Base-by-base conservation (phyloP, 805 yeast genomes). In the Pichia manshurica region DNA sequence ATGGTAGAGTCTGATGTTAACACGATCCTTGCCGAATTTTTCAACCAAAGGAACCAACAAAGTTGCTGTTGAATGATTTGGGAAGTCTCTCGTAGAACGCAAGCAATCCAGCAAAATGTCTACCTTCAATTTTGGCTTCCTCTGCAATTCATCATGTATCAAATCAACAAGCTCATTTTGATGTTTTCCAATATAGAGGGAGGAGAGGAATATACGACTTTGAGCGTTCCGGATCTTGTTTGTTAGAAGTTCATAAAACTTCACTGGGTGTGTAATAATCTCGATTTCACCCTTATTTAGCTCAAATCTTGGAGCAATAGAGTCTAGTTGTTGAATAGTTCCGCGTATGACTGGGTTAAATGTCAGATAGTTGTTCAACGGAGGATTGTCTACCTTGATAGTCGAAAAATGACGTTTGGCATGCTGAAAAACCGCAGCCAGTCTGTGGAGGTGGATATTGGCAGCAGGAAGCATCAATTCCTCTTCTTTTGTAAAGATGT, bases 71-170 rank as follows among this genome's bases (percentile, higher is more conserved):
- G 89, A 84, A 42, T 73, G 68, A 5, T 75, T 67, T 0, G 99
- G 98, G 1, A 89, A 82, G 59, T 93, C 99, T 55, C 99, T 76
- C 0, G 98, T 91, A 0, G 96, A 96, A 56, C 99, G 68, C 41
- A 93, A 72, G 12, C 90, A 95, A 65, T 93, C 99, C 5, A 90
- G 75, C 45, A 93, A 70, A 22, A 93, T 80, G 49, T 76, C 77
- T 1, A 93, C 85, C 54, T 77, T 74, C 50, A 93, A 71, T 21
- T 78, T 67, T 2, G 81, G 76, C 51, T 86, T 87, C 3, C 60
- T 57, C 1, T 60, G 56, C 54, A 93, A 63, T 0, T 96, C 90
- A 6, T 68, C 63, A 13, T 75, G 74, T 4, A 93, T 54, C 51
- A 83, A 76, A 7, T 74, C 71, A 13, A 90, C 71, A 22, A 93